Conservation (phyloP, 345 rosid species). For the Eucalyptus erythrocorys region DNA sequence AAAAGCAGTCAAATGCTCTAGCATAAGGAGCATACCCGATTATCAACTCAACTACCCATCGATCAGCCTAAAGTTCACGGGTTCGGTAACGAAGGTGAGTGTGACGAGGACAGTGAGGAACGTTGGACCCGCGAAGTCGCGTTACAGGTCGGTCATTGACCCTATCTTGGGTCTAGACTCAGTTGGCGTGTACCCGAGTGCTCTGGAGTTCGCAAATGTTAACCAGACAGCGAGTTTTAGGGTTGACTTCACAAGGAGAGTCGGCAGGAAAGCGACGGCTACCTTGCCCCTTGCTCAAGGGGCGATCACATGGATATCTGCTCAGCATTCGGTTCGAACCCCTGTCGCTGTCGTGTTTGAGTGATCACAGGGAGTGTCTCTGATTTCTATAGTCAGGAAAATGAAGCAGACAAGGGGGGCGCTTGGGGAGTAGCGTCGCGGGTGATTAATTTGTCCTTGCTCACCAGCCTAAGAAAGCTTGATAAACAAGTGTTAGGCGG, state of each 20-base stretch:
- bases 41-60: slow-evolving; percentile 16
- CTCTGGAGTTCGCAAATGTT: neutral
- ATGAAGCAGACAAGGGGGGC: neutral
- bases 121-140: slow-evolving; percentile 1
- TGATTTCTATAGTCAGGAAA: neutral
- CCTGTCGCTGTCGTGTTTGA: neutral
- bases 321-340: neutral
- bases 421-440: neutral
- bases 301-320: neutral
- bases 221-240: neutral
- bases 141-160: neutral
- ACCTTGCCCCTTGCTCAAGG: neutral
- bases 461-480: neutral
- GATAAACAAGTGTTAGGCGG: neutral
- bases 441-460: neutral
- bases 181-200: neutral
- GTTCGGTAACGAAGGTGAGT: neutral
- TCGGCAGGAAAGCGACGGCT: neutral
- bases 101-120: neutral
- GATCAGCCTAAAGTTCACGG: neutral
- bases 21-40: neutral
- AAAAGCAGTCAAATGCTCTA: slow-evolving; percentile 3
- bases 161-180: neutral
- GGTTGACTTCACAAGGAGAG: neutral
- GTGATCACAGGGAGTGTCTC: neutral